Evolutionary conservation across 1,284 basidiomycete species (phyloP), one percentile per base, ranked within the genome.

Genomic region (Microbotryum saponariae): DNA sequence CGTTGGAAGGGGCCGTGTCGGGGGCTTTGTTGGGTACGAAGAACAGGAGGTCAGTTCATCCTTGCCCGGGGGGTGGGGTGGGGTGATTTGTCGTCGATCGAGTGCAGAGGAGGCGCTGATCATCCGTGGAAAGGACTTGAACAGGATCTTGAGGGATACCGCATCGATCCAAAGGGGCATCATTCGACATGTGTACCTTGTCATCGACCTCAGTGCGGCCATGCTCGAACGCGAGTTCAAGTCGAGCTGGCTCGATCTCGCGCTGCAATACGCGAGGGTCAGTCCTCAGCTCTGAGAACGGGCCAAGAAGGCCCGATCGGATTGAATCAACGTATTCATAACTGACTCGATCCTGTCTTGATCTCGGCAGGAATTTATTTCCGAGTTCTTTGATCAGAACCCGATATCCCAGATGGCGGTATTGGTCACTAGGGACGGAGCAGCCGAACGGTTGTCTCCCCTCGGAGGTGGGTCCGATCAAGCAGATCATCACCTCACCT

Each of bases 361-460:
- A 20, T 14, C 4, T 7, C 3, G 3, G 9, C 61, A 70, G 59
- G 87, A 91, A 67, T 98, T 98, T 70, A 82, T 97, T 25, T 80
- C 83, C 9, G 94, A 99, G 74, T 99, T 94, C 90, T 99, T 97
- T 76, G 96, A 99, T 77, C 96, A 98, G 77, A 99, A 99, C 73
- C 94, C 94, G 0, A 82, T 99, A 21, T 92, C 94, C n/a, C 94
- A 98, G 76, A 87, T 96, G 65, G 91, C 89, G 5, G 78, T 94
- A 31, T 88, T 94, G n/a, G 87, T 88, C 9, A 90, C 97, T 83
- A 81, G 92, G 23, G 85, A 88, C 55, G 89, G 92, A 0, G 75
- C 93, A 37, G 90, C 90, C 0, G 91, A 96, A 74, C 82, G 89
- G 3, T 78, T 96, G 47, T 84, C 88, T 1, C 88, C 90, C 62